Conservation (phyloP, 805 yeast species). For the Candida tammaniensis region DNA sequence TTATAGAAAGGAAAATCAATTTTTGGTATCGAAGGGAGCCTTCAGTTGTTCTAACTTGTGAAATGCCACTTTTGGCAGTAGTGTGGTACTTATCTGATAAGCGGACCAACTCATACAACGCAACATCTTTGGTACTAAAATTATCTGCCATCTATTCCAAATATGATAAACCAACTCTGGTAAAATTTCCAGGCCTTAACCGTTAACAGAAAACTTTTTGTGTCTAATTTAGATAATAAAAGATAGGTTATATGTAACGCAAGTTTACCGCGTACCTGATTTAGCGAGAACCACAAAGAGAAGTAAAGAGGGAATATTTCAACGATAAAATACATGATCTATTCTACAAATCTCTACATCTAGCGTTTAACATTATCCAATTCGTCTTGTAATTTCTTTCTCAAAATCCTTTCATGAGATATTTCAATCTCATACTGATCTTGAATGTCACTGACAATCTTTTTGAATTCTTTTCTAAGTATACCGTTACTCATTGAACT, state of each 20-base stretch:
- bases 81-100: slow-evolving; percentile 17
- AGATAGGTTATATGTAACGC: no score
- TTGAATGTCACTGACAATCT: slow-evolving; percentile 59
- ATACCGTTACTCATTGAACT: slow-evolving; percentile 48
- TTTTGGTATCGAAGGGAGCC: slow-evolving; percentile 28
- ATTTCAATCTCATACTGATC: slow-evolving; percentile 59
- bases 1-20: slow-evolving; percentile 33
- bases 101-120: no score
- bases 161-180: no score
- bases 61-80: slow-evolving; percentile 22
- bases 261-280: no score
- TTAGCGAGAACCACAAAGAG: no score
- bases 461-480: slow-evolving; percentile 66
- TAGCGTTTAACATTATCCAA: slow-evolving; percentile 10
- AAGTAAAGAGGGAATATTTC: neutral
- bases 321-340: slow-evolving; percentile 2
- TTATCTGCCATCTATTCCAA: no score
- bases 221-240: no score
- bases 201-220: no score
- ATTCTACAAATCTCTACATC: neutral
- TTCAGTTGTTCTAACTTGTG: slow-evolving; percentile 13
- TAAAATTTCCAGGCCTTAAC: no score
- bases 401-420: slow-evolving; percentile 51
- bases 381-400: slow-evolving; percentile 38
- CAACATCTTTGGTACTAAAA: no score